Percentiles rank a stretch among this genome's conserved stretches.
phyloP scores from a whole-genome alignment of 2,329 filamentous ascomycete species.

The Fusarium buxicola region DNA sequence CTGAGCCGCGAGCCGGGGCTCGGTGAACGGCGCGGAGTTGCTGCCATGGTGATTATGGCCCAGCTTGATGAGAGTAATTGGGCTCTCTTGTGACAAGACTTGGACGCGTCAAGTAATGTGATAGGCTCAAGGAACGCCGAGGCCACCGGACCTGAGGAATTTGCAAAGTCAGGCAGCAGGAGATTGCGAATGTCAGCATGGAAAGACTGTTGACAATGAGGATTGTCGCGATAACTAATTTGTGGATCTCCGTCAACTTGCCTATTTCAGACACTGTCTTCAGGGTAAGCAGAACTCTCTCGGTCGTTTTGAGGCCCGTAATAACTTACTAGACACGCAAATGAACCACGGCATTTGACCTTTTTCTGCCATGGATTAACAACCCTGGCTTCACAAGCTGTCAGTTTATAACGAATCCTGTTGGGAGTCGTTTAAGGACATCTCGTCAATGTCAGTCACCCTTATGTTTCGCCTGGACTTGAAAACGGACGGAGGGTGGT shows the following conservation, averaged over 20 bases:
- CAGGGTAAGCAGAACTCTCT: constrained; percentile 14
- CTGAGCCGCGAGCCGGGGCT: constrained; percentile 9
- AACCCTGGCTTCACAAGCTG: not conserved
- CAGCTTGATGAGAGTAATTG: not conserved
- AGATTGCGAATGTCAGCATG: not conserved
- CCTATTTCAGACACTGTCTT: constrained; percentile 19
- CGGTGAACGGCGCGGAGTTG: constrained; percentile 5
- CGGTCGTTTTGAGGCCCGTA: too few relatives aligned
- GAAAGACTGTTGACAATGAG: constrained; percentile 7
- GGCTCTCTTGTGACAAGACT: not conserved
- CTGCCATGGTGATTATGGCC: constrained; percentile 21
- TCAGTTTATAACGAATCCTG: not conserved
- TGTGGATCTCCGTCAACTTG: constrained; percentile 29
- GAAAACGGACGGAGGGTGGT: not conserved
- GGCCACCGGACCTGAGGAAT: not conserved
- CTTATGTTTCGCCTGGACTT: not conserved
- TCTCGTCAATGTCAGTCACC: not conserved
- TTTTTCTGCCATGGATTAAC: not conserved
- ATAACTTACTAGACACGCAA: too few relatives aligned
- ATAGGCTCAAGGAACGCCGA: not conserved
- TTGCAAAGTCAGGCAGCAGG: not conserved
- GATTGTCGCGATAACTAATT: constrained; percentile 21
- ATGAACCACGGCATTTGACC: too few relatives aligned
- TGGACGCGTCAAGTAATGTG: not conserved
- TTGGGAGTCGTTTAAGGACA: too few relatives aligned